A percentile compares a stretch with the other conserved stretches of the same genome.
These are phyloP conservation scores for Aquilaria sinensis DNA, from an alignment of 345 rosid species.

Conservation along the genomic window DNA sequence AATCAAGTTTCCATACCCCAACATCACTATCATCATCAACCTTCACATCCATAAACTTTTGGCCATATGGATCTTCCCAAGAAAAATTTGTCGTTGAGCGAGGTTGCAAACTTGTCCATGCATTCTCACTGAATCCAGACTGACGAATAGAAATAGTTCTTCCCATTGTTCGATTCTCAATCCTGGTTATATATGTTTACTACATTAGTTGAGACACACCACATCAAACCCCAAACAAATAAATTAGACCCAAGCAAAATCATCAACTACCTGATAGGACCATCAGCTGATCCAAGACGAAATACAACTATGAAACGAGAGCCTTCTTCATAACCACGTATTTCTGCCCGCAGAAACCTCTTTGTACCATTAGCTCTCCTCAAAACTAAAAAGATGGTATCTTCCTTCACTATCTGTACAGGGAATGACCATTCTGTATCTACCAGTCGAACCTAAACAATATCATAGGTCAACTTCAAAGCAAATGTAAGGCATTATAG, in stretches of 20 bases:
- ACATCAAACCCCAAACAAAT: background rate
- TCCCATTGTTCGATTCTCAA: constrained; percentile 70
- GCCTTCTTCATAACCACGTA: constrained; percentile 98
- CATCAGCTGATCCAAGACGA: constrained; percentile 71
- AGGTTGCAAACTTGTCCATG: constrained; percentile 67
- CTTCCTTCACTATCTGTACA: constrained; percentile 74
- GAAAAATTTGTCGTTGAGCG: constrained; percentile 67
- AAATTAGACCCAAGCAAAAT: background rate
- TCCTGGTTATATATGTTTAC: constrained; percentile 37
- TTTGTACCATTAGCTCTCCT: constrained; percentile 49
- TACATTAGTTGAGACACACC: constrained; percentile 11
- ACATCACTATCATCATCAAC: constrained; percentile 34
- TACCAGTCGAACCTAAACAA: constrained; percentile 61
- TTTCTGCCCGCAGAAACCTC: constrained; percentile 62
- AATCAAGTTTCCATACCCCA: constrained; percentile 49
- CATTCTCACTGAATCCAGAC: constrained; percentile 75
- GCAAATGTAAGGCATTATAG: background rate
- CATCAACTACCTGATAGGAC: constrained; percentile 73
- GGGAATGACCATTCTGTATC: constrained; percentile 95
- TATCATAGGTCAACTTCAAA: constrained; percentile 8
- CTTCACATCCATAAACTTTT: constrained; percentile 64
- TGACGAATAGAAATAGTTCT: constrained; percentile 72
- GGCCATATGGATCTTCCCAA: constrained; percentile 98
- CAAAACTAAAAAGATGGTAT: constrained; percentile 76
- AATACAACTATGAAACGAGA: constrained; percentile 91